These are phyloP conservation scores for Metarhizium robertsii DNA, from an alignment of 2,329 filamentous ascomycete species.

Conservation along the genomic window DNA sequence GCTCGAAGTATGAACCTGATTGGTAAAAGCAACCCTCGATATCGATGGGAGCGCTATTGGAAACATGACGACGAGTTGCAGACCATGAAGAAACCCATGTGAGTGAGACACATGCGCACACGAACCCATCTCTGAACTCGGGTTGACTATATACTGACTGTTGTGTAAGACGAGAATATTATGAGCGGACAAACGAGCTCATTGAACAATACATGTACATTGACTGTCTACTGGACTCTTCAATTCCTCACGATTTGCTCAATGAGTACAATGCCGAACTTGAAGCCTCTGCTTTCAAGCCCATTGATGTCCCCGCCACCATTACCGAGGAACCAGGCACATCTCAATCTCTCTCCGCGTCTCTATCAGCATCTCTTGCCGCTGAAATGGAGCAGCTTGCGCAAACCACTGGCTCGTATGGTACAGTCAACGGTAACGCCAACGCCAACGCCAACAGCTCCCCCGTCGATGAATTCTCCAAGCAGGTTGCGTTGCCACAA, in stretches of 20 bases:
- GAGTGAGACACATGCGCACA: slow-evolving; percentile 11
- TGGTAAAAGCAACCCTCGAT: slow-evolving; percentile 77
- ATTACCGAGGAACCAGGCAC: slow-evolving; percentile 59
- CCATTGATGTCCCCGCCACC: slow-evolving; percentile 57
- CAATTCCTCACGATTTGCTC: slow-evolving; percentile 81
- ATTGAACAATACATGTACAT: slow-evolving; percentile 93
- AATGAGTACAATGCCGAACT: slow-evolving; percentile 71
- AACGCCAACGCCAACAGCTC: slow-evolving; percentile 14
- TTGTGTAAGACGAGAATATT: slow-evolving; percentile 59
- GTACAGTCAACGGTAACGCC: slow-evolving; percentile 13
- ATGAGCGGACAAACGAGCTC: slow-evolving; percentile 79
- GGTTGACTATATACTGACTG: neutral
- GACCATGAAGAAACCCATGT: slow-evolving; percentile 62
- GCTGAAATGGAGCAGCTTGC: slow-evolving; percentile 5
- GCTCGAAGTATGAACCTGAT: slow-evolving; percentile 81
- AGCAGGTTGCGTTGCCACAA: slow-evolving; percentile 34
- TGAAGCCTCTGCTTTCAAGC: slow-evolving; percentile 42
- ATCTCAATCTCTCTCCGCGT: slow-evolving; percentile 15
- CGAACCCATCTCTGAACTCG: neutral
- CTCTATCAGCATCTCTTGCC: slow-evolving; percentile 9
- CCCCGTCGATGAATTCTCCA: slow-evolving; percentile 9
- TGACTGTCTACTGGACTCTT: slow-evolving; percentile 81
- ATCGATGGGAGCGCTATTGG: slow-evolving; percentile 81
- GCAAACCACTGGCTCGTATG: slow-evolving; percentile 14
- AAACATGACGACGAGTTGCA: slow-evolving; percentile 68